phyloP scores from a whole-genome alignment of 805 yeast species.

The Myxozyma geophila region DNA sequence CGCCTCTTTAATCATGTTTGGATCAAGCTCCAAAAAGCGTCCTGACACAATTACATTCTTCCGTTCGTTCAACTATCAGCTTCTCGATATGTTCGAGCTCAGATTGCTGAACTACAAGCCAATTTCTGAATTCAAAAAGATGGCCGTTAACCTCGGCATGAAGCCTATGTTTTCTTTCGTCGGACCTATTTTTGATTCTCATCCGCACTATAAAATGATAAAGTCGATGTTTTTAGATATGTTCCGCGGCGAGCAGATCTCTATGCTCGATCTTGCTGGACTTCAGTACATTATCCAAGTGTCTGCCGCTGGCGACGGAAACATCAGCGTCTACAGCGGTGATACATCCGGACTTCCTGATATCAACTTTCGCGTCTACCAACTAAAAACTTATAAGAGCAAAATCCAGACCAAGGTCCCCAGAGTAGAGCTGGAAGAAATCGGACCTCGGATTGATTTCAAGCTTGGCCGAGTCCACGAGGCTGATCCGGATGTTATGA shows the following conservation, averaged over 20 bases:
- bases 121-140: conserved; percentile 67
- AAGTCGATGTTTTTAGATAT: conserved; percentile 90
- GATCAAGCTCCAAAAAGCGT: conserved; percentile 84
- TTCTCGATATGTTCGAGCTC: conserved; percentile 93
- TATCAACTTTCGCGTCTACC: conserved; percentile 89
- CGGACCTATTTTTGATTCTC: conserved; percentile 87
- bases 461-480: conserved; percentile 83
- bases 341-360: conserved; percentile 57
- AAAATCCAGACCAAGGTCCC: conserved; percentile 79
- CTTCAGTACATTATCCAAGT: conserved; percentile 87
- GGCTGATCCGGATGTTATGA: conserved; percentile 85
- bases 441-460: conserved; percentile 95
- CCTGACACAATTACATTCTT: conserved; percentile 87
- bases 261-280: conserved; percentile 85
- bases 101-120: conserved; percentile 70
- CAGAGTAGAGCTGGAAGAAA: conserved; percentile 90
- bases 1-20: conserved; percentile 77
- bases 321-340: conserved; percentile 29
- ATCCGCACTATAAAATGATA: conserved; percentile 81
- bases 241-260: conserved; percentile 64
- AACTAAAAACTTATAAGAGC: conserved; percentile 76
- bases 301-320: conserved; percentile 63
- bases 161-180: conserved; percentile 94
- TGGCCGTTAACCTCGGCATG: conserved; percentile 82
- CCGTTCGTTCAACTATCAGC: conserved; percentile 85